Evolutionary conservation across 1,139 yeast genomes (phyloP).

Genomic region (Zhuliangozyma blackwelliae): DNA sequence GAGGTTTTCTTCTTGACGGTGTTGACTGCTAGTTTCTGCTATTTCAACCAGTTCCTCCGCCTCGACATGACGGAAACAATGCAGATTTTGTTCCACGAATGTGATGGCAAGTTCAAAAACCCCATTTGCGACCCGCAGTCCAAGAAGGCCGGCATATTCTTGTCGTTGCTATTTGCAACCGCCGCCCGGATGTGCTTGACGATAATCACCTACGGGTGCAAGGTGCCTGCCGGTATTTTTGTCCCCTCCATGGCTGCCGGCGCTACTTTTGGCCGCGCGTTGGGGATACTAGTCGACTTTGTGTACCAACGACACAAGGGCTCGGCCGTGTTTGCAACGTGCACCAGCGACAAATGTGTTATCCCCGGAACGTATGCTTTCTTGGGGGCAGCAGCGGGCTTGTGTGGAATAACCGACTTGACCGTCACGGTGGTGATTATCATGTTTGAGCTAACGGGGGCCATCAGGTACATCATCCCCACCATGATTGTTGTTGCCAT

Average conservation of each 20-base stretch:
- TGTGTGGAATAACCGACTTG: conserved; percentile 89
- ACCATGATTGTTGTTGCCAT: conserved; percentile 94
- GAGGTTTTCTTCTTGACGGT: conserved; percentile 70
- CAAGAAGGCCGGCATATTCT: conserved; percentile 27
- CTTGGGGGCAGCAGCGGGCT: conserved; percentile 95
- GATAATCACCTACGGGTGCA: conserved; percentile 82
- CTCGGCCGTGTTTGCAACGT: conserved; percentile 45
- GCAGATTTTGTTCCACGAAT: conserved; percentile 86
- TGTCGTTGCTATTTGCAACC: conserved; percentile 68
- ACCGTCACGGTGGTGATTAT: conserved; percentile 92
- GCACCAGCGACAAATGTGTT: conserved; percentile 51
- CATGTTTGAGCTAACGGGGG: conserved; percentile 95
- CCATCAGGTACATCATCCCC: conserved; percentile 82
- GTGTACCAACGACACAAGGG: conserved; percentile 43
- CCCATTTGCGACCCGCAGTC: conserved; percentile 48
- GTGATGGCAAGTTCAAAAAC: conserved; percentile 46
- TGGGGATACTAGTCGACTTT: conserved; percentile 67
- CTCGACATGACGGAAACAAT: conserved; percentile 94
- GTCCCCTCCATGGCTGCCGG: conserved; percentile 98
- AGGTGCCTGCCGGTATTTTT: conserved; percentile 93
- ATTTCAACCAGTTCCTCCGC: conserved; percentile 74
- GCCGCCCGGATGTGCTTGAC: conserved; percentile 66
- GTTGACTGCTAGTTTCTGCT: conserved; percentile 73
- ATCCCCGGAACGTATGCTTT: conserved; percentile 95
- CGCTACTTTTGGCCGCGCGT: conserved; percentile 85